Percentiles rank a stretch among this genome's conserved stretches.
Conservation (phyloP, 495 filamentous ascomycete species). For the Neurospora sp. region DNA sequence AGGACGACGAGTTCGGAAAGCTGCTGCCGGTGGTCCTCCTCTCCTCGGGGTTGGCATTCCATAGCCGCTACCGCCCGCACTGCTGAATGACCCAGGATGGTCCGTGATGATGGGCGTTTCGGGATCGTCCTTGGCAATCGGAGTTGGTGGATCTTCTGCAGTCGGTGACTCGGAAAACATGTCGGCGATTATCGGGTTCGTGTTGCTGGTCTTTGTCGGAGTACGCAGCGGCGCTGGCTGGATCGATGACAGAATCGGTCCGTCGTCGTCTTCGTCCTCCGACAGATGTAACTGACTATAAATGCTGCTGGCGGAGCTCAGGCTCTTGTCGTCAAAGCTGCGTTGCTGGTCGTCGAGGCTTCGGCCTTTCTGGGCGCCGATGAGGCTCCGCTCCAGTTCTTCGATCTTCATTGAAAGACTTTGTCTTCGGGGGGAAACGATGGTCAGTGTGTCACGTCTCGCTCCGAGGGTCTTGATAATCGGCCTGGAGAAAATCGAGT, state of each 20-base stretch:
- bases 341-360: constrained; percentile 17
- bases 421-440: constrained; percentile 19
- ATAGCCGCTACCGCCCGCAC: not conserved
- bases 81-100: not conserved
- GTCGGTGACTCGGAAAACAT: not conserved
- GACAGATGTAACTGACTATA: not conserved
- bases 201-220: not conserved
- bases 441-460: constrained; percentile 31
- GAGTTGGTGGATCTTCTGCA: not conserved
- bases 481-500: constrained; percentile 16
- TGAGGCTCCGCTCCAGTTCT: constrained; percentile 23
- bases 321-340: constrained; percentile 6
- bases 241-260: constrained; percentile 12
- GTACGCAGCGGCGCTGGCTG: constrained; percentile 16
- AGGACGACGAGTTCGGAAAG: constrained; percentile 12
- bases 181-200: not conserved
- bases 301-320: not conserved
- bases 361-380: constrained; percentile 13
- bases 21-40: not conserved
- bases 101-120: not conserved
- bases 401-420: constrained; percentile 39
- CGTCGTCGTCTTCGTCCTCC: constrained; percentile 6
- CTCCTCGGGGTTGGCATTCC: not conserved
- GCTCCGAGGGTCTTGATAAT: constrained; percentile 32
- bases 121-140: not conserved